These are phyloP conservation scores for Incumbomyces delicatus DNA, from an alignment of 2,329 filamentous ascomycete genomes.

Conservation along the genomic window DNA sequence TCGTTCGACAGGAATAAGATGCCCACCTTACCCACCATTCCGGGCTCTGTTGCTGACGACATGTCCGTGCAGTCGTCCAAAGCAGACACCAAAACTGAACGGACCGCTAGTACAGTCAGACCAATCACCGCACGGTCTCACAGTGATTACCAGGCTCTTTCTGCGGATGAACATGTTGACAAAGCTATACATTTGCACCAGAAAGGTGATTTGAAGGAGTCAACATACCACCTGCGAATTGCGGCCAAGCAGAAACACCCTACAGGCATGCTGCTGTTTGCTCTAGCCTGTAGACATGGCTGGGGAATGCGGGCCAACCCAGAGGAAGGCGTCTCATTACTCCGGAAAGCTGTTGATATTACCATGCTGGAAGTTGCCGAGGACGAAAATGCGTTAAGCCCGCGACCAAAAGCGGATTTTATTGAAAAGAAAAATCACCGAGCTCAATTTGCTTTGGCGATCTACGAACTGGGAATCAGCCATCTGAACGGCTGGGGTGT, in stretches of 20 bases:
- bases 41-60: conserved; percentile 31
- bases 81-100: conserved; percentile 12
- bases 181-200: conserved; percentile 89
- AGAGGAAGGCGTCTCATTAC: conserved; percentile 80
- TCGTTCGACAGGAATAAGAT: conserved; percentile 1
- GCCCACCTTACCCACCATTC: conserved; percentile 13
- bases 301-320: conserved; percentile 97
- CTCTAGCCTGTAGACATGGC: conserved; percentile 85
- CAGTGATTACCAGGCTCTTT: conserved; percentile 23
- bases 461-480: conserved; percentile 92
- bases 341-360: conserved; percentile 79
- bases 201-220: conserved; percentile 77
- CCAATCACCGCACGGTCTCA: conserved; percentile 26
- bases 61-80: conserved; percentile 42
- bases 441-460: conserved; percentile 87
- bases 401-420: conserved; percentile 51
- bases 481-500: conserved; percentile 99
- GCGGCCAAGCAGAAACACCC: conserved; percentile 78
- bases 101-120: conserved; percentile 55
- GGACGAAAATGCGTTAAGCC: conserved; percentile 51
- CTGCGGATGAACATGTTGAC: conserved; percentile 72
- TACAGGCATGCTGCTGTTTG: conserved; percentile 92
- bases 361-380: conserved; percentile 75
- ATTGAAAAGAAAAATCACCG: conserved; percentile 71
- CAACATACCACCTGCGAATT: conserved; percentile 87